Percentiles rank a stretch among this genome's conserved stretches.
These are phyloP conservation scores for Turnera subulata DNA, from an alignment of 345 rosid species.

Conservation along the genomic window DNA sequence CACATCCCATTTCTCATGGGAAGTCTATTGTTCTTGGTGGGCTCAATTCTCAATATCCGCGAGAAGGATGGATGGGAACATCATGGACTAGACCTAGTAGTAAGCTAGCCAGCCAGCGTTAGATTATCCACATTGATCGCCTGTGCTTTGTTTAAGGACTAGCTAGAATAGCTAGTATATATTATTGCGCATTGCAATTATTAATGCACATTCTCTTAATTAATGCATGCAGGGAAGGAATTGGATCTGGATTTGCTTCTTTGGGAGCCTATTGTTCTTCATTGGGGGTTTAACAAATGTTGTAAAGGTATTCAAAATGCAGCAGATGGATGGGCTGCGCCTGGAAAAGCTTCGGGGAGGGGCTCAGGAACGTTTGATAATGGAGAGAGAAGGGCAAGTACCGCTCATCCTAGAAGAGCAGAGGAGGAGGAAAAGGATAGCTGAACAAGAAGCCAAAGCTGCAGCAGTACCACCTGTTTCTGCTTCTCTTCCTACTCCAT, in stretches of 20 bases:
- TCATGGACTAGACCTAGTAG: slow-evolving; percentile 52
- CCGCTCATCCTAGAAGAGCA: slow-evolving; percentile 57
- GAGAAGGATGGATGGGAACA: slow-evolving; percentile 39
- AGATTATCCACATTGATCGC: background rate
- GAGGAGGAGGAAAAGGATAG: slow-evolving; percentile 28
- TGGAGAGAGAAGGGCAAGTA: slow-evolving; percentile 49
- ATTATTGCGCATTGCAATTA: background rate
- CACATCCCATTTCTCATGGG: slow-evolving; percentile 69
- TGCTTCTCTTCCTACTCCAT: slow-evolving; percentile 35
- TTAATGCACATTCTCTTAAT: background rate
- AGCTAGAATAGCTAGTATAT: too few relatives aligned
- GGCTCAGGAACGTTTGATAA: slow-evolving; percentile 51
- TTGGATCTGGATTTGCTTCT: slow-evolving; percentile 54
- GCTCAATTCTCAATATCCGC: slow-evolving; percentile 48
- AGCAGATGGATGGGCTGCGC: slow-evolving; percentile 43
- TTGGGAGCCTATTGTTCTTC: slow-evolving; percentile 47
- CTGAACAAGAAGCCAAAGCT: slow-evolving; percentile 12
- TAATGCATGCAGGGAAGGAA: slow-evolving; percentile 37
- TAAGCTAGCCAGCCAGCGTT: slow-evolving; percentile 24
- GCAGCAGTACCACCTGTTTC: background rate
- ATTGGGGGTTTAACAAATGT: slow-evolving; percentile 56
- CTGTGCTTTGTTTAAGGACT: background rate
- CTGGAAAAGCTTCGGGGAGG: slow-evolving; percentile 79
- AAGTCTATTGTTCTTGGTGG: slow-evolving; percentile 56
- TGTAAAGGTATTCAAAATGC: slow-evolving; percentile 72